phyloP scores from a whole-genome alignment of 352 stramenopile species.

The Globisporangium apiculatum region DNA sequence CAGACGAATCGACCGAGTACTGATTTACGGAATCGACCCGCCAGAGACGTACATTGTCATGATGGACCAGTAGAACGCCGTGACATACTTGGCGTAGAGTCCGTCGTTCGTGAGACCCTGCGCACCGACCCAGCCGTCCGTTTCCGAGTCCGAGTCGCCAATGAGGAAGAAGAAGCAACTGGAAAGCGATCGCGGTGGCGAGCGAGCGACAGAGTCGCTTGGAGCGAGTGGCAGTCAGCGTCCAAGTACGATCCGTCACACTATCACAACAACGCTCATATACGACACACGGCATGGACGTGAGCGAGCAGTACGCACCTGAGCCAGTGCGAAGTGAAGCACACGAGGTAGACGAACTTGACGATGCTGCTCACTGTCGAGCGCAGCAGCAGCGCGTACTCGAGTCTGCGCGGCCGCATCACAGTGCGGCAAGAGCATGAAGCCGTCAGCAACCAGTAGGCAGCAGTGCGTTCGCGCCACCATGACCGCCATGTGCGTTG shows the following conservation, averaged over 20 bases:
- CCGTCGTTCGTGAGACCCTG: slow-evolving; percentile 27
- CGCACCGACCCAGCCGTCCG: slow-evolving; percentile 34
- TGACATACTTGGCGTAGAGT: slow-evolving; percentile 32
- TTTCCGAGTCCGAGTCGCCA: slow-evolving; percentile 14
- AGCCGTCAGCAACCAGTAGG: no score
- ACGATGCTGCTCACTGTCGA: slow-evolving; percentile 59
- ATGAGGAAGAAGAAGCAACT: slow-evolving; percentile 63
- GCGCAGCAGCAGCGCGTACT: slow-evolving; percentile 57
- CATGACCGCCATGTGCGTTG: background rate
- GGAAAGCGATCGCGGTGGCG: background rate
- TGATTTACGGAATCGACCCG: background rate
- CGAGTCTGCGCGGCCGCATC: slow-evolving; percentile 4
- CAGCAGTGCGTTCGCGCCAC: no score
- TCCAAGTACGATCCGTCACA: background rate
- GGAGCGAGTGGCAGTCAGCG: background rate
- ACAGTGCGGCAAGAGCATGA: background rate
- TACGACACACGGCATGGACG: no score
- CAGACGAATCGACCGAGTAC: no score
- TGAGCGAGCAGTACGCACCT: slow-evolving; percentile 3
- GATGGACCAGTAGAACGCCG: slow-evolving; percentile 60
- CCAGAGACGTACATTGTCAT: slow-evolving; percentile 50
- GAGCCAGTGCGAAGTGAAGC: slow-evolving; percentile 71
- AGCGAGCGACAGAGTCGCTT: background rate
- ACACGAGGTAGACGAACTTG: slow-evolving; percentile 62
- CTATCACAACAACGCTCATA: no score